Base-by-base conservation (phyloP, 78 protist species). In the Tieghemostelium lacteum region DNA sequence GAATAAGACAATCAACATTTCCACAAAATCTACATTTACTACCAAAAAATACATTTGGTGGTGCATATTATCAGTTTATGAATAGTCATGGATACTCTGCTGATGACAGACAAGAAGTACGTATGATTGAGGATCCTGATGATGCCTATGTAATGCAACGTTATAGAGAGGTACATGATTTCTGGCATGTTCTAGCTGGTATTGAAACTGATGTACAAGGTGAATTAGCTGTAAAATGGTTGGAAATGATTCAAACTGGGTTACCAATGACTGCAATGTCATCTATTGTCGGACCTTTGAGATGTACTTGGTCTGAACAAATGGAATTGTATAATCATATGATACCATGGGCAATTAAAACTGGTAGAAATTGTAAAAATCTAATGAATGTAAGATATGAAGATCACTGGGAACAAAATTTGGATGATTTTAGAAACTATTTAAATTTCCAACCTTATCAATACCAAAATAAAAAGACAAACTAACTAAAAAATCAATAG, bases 81-180 rank as follows among this genome's bases (percentile, higher is more conserved):
- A 62, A 29, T 2, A 33, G 7, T 6, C 85, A 92, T 34, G 91
- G 67, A 12, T 95, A 69, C 14, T 19, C 39, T 6, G 75, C 96
- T 0, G 80, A 87, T 55, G 97, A 95, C 26, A 42, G 97, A 22
- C 28, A 96, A 24, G 49, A 61, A 0, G 97, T 95, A 19, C 33
- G 71, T 12, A 92, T 95, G 58, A 73, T 95, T 24, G 96, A 95
- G 37, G 94, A 94, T 24, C 93, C 55, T 1, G 97, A 95, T 45
- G 93, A 93, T 10, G 96, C 96, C 1, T 95, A 95, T 62, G 95
- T 95, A 5, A 95, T 95, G 96, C 73, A 37, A 49, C 50, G 97
- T 3, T 95, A 95, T 55, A 34, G 96, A 5, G 95, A 95, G 17
- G 83, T 71, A 19, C 97, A 95, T 54, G 97, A 95, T 73, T 49